A percentile compares a stretch with the other conserved stretches of the same genome.
Evolutionary conservation across 352 stramenopile genomes (phyloP).

Genomic region (Globisporangium radiosum): DNA sequence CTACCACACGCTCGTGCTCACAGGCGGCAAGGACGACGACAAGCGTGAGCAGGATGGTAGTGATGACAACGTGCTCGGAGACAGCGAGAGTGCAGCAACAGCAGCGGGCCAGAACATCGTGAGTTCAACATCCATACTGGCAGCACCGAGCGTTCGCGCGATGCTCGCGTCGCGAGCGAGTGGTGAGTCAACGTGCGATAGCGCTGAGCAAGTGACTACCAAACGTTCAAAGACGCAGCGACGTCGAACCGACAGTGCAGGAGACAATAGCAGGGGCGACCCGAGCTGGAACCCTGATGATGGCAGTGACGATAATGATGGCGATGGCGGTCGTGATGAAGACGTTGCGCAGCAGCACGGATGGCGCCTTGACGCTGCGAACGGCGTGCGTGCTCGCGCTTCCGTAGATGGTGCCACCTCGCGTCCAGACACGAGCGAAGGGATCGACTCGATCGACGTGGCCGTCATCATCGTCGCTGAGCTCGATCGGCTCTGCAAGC

Average conservation of each 20-base stretch:
- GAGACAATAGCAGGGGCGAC: background rate
- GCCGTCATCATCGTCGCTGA: constrained; percentile 68
- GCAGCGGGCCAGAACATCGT: background rate
- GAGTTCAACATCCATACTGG: constrained; percentile 6
- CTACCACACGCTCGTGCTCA: constrained; percentile 91
- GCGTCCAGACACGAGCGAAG: background rate
- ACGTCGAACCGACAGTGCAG: background rate
- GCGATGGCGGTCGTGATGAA: constrained; percentile 42
- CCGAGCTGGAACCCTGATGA: constrained; percentile 21
- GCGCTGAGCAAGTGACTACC: background rate
- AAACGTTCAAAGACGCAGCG: constrained; percentile 6
- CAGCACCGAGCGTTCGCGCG: constrained; percentile 3
- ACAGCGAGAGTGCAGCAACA: background rate
- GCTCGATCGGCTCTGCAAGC: constrained; percentile 59
- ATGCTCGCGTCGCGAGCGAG: constrained; percentile 3
- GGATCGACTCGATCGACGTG: constrained; percentile 25
- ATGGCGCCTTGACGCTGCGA: background rate
- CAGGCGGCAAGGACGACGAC: constrained; percentile 56
- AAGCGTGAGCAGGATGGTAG: constrained; percentile 10
- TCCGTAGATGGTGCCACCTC: background rate
- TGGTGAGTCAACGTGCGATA: no score
- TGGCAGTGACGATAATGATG: constrained; percentile 13
- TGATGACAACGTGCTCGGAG: background rate
- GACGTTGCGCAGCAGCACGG: constrained; percentile 13
- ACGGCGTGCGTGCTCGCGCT: background rate